Evolutionary conservation across 2,329 filamentous ascomycete species (phyloP), one percentile per base, ranked within the genome.

Genomic region (Colletotrichum sp.): DNA sequence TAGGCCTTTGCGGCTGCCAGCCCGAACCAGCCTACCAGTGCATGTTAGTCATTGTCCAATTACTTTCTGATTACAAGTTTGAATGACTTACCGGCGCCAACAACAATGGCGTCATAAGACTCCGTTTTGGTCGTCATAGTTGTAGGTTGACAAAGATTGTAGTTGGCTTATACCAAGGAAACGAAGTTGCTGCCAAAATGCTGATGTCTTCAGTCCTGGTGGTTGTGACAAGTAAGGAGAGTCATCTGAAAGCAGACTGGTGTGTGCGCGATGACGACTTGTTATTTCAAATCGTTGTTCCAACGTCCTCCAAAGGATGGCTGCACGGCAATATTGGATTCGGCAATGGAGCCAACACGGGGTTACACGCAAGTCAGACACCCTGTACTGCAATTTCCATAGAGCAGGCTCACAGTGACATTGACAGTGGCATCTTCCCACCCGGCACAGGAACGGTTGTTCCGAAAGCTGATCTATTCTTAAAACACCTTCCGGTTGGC

Each of bases 1-100:
- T 89, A 90, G 4, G 88, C 88, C 78, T 89, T 91, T 38, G 90
- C 86, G 4, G 87, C 86, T 4, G 85, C 86, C 9, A 92, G 85
- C 21, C 90, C 90, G 79, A 83, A 86, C 85, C 86, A 89, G 55
- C 66, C 66, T 68, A 21, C 9, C 1, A 24, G n/a, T 34, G 30
- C 30, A n/a, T 21, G 18, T 28, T 16, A 34, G 67, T 71, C 89
- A 89, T 84, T 16, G 16, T 16, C 38, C 10, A 12, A 61, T 7
- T 21, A 52, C 43, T 52, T 52, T 2, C 43, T 52, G 58, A 32
- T 16, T n/a, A 30, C 0, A 24, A 13, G 28, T 8, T 8, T 8
- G 18, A n/a, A 32, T 1, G 3, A 15, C 71, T 36, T 68, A 77
- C 76, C 75, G 60, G 76, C 71, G 21, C 76, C 76, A 10, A 78